Evolutionary conservation across 2,329 filamentous ascomycete species (phyloP).

Genomic region (Pseudocercospora ulei): DNA sequence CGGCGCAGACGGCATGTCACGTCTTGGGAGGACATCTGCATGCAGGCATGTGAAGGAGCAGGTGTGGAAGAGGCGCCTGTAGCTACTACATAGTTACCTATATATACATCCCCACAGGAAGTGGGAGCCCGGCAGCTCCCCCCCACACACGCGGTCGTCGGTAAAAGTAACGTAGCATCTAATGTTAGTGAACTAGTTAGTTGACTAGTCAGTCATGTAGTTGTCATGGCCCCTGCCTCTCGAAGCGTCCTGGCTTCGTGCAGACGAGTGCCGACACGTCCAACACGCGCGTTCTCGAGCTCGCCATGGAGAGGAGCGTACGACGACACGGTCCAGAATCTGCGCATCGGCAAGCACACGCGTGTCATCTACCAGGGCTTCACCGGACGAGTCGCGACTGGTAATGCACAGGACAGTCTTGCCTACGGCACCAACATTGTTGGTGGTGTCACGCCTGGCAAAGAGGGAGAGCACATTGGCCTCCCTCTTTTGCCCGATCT

Average conservation of each 20-base stretch:
- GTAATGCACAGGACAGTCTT: slow-evolving; percentile 65
- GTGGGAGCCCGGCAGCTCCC: too few species aligned
- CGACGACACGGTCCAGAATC: slow-evolving; percentile 54
- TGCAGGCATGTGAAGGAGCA: slow-evolving; percentile 6
- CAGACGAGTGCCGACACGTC: slow-evolving; percentile 11
- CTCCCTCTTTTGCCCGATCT: slow-evolving; percentile 62
- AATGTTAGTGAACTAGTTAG: too few species aligned
- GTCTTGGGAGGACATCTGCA: slow-evolving; percentile 18
- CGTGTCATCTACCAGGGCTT: slow-evolving; percentile 62
- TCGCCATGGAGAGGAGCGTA: slow-evolving; percentile 38
- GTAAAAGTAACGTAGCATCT: too few species aligned
- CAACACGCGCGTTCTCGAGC: slow-evolving; percentile 27
- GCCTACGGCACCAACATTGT: slow-evolving; percentile 73
- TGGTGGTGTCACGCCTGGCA: slow-evolving; percentile 64
- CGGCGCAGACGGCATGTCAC: slow-evolving; percentile 30
- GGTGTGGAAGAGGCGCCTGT: too few species aligned
- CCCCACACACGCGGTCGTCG: slow-evolving; percentile 16
- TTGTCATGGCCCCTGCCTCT: slow-evolving; percentile 22
- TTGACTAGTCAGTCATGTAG: too few species aligned
- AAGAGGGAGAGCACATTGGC: slow-evolving; percentile 61
- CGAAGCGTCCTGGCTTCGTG: slow-evolving; percentile 21
- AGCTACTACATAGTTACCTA: too few species aligned
- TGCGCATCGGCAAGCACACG: slow-evolving; percentile 58
- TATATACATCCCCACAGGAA: too few species aligned
- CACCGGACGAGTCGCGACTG: slow-evolving; percentile 59